Percentiles rank a stretch among this genome's conserved stretches.
Evolutionary conservation across 495 filamentous ascomycete genomes (phyloP).

Genomic region (Penicillium subrubescens): DNA sequence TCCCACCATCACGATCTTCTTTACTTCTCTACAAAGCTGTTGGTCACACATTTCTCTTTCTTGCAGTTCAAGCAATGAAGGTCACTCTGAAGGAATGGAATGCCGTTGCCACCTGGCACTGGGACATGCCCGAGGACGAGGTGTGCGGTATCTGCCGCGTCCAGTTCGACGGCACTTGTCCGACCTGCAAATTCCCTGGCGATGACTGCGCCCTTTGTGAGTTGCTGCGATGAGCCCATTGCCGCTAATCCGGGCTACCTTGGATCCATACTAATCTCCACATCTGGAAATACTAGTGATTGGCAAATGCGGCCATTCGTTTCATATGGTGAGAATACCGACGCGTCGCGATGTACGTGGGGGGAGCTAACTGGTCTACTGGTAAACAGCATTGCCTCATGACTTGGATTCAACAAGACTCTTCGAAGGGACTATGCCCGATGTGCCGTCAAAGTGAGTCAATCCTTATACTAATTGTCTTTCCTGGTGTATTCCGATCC

Average conservation of each 20-base stretch:
- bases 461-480: background rate
- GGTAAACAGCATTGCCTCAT: slow-evolving; percentile 81
- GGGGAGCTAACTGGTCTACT: slow-evolving; percentile 8
- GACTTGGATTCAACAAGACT: slow-evolving; percentile 94
- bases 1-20: background rate
- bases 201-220: slow-evolving; percentile 91
- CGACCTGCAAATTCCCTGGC: slow-evolving; percentile 95
- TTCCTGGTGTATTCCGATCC: background rate
- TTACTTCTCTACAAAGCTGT: background rate
- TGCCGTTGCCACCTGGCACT: slow-evolving; percentile 92
- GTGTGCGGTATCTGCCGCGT: slow-evolving; percentile 98
- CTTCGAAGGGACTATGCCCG: slow-evolving; percentile 90
- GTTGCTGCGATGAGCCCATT: slow-evolving; percentile 29
- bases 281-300: slow-evolving; percentile 60
- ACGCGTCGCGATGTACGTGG: slow-evolving; percentile 1
- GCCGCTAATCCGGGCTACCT: background rate
- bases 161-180: slow-evolving; percentile 96
- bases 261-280: background rate
- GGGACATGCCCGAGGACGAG: slow-evolving; percentile 97
- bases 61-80: slow-evolving; percentile 66
- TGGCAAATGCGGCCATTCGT: slow-evolving; percentile 94
- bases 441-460: slow-evolving; percentile 96
- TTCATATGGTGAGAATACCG: slow-evolving; percentile 77
- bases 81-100: slow-evolving; percentile 92
- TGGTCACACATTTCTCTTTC: background rate